Base-by-base conservation (phyloP, 2,329 filamentous ascomycete species). In the Fusarium pseudograminearum region DNA sequence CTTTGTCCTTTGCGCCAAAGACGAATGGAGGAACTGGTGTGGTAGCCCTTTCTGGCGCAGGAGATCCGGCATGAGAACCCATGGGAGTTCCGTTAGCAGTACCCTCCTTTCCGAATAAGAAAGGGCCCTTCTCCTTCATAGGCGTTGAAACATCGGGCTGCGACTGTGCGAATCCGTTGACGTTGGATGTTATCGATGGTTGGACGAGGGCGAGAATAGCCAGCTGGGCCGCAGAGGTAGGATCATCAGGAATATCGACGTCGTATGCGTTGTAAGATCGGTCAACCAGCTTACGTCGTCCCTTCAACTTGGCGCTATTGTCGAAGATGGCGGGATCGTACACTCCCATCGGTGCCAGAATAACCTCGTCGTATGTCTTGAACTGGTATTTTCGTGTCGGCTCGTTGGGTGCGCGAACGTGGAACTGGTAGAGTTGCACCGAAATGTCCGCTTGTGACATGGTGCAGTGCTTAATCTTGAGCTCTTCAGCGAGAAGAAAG, bases 301-400 rank as follows among this genome's bases (percentile, higher is more conserved):
- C 91, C 22, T 86, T 83, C 14, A 98, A 86, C 82, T 99, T 99
- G 36, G 87, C 82, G 30, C 86, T 89, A 73, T 94, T 91, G 77
- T 97, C 93, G 72, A 98, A 97, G 57, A 98, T 91, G 4, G 87
- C 83, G 0, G 96, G 95, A 64, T 95, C 92, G 78, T 97, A 98
- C 74, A 94, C 92, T n/a, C 94, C 94, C 91, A 97, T 93, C 2
- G 94, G 92, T 1, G 96, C 92, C n/a, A 99, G 85, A 73, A 97
- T 93, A 24, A 97, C 92, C 79, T 98, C 96, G 73, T 99, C 96
- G 76, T 98, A 99, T 1, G 93, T 94, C 84, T 98, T 98, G 85
- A 98, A 98, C 41, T 90, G 89, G 80, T 97, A 98, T 80, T 97
- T 98, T 68, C 90, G 88, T 2, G 96, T 99, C 53, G 96, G 91